These are phyloP conservation scores for Coemansia sp. DNA, from an alignment of 192 early-diverging fungal genomes.

Conservation along the genomic window DNA sequence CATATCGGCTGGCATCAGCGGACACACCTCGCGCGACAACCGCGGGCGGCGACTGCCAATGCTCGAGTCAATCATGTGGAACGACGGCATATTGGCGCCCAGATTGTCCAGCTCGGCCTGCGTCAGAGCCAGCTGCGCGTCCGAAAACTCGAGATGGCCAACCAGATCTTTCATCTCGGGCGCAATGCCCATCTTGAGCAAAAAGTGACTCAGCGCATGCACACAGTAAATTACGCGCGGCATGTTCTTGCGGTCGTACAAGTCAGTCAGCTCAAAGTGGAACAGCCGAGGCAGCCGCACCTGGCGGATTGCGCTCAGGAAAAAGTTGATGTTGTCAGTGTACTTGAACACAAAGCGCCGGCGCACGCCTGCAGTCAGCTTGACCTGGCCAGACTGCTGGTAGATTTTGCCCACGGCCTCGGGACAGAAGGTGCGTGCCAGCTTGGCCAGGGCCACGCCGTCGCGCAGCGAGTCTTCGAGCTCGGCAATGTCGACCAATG, in stretches of 20 bases:
- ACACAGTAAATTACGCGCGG: slow-evolving; percentile 99
- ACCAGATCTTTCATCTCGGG: slow-evolving; percentile 92
- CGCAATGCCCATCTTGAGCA: slow-evolving; percentile 79
- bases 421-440: slow-evolving; percentile 83
- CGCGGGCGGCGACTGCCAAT: slow-evolving; percentile 43
- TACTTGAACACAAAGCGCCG: slow-evolving; percentile 85
- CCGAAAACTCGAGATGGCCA: slow-evolving; percentile 87
- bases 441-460: slow-evolving; percentile 87
- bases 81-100: slow-evolving; percentile 85
- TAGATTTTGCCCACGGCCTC: slow-evolving; percentile 84
- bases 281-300: slow-evolving; percentile 89
- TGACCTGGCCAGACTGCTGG: slow-evolving; percentile 26
- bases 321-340: slow-evolving; percentile 97
- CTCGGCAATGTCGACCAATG: slow-evolving; percentile 71
- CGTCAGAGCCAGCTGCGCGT: slow-evolving; percentile 61
- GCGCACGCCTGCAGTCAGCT: slow-evolving; percentile 36
- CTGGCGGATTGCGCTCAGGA: slow-evolving; percentile 75
- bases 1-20: slow-evolving; percentile 39
- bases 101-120: slow-evolving; percentile 80
- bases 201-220: slow-evolving; percentile 92
- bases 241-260: slow-evolving; percentile 99
- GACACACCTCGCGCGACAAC: slow-evolving; percentile 49
- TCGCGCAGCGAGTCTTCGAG: slow-evolving; percentile 92
- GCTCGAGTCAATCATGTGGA: slow-evolving; percentile 73
- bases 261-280: slow-evolving; percentile 95